Evolutionary conservation across 257 asterid genomes (phyloP).

Genomic region (Primulina eburnea): DNA sequence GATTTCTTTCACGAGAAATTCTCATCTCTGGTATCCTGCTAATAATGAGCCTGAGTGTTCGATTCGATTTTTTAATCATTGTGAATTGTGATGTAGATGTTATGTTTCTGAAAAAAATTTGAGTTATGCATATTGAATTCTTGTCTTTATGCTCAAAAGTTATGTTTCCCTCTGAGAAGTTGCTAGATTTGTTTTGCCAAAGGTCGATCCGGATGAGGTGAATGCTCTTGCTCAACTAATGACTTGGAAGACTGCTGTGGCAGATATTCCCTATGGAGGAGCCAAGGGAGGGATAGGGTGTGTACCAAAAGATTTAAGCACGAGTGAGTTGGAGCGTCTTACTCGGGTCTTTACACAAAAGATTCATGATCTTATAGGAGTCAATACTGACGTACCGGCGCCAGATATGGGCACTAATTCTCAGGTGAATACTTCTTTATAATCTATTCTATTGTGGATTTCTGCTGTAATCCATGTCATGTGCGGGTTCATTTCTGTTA

Average conservation of each 20-base stretch:
- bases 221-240: slow-evolving; percentile 84
- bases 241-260: slow-evolving; percentile 92
- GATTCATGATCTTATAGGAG: slow-evolving; percentile 86
- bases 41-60: too few species aligned
- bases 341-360: slow-evolving; percentile 90
- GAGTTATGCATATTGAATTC: background rate
- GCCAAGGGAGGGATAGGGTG: slow-evolving; percentile 91
- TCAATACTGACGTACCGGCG: slow-evolving; percentile 87
- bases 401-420: slow-evolving; percentile 97
- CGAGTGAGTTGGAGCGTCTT: slow-evolving; percentile 70
- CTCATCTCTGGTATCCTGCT: background rate
- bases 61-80: too few species aligned
- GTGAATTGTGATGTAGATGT: background rate
- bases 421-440: slow-evolving; percentile 41
- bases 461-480: background rate
- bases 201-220: slow-evolving; percentile 84
- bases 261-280: slow-evolving; percentile 73
- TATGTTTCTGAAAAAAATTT: background rate
- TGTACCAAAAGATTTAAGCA: slow-evolving; percentile 50
- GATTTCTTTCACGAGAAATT: background rate
- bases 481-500: background rate
- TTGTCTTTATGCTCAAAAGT: background rate
- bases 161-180: slow-evolving; percentile 23
- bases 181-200: slow-evolving; percentile 2
- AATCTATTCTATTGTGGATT: background rate